phyloP scores from a whole-genome alignment of 129 eudicot genomes.

The Cynara cardunculus region DNA sequence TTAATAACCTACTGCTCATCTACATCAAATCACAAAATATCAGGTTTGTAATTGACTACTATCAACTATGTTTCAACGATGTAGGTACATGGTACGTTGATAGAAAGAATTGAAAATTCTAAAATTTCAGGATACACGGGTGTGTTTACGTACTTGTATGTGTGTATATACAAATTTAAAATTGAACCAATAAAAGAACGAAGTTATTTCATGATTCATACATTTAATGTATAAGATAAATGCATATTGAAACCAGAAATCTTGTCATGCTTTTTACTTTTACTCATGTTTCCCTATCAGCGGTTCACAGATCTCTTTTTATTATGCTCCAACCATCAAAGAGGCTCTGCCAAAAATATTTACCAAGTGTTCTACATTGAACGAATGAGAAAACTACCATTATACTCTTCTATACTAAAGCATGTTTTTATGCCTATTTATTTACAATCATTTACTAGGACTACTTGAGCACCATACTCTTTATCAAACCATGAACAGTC shows the following conservation, averaged over 20 bases:
- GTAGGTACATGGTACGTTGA: neutral
- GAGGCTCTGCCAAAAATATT: neutral
- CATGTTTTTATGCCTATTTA: neutral
- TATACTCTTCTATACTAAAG: neutral
- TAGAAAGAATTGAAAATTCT: neutral
- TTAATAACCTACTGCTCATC: neutral
- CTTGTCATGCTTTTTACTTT: neutral
- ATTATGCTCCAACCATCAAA: neutral
- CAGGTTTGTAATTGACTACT: neutral
- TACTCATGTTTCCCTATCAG: neutral
- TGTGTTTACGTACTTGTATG: neutral
- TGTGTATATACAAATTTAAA: neutral
- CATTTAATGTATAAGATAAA: neutral
- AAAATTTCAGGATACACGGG: neutral
- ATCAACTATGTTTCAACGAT: too few species aligned
- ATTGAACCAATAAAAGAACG: neutral
- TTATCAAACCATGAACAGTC: neutral
- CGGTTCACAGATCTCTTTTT: neutral
- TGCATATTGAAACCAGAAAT: neutral
- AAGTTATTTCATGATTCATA: neutral
- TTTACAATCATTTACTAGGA: neutral
- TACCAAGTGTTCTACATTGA: too few species aligned
- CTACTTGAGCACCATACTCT: neutral
- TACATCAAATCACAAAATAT: too few species aligned
- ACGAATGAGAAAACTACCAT: too few species aligned